These are phyloP conservation scores for Coniochaeta ligniaria DNA, from an alignment of 2,329 filamentous ascomycete species.

Conservation along the genomic window DNA sequence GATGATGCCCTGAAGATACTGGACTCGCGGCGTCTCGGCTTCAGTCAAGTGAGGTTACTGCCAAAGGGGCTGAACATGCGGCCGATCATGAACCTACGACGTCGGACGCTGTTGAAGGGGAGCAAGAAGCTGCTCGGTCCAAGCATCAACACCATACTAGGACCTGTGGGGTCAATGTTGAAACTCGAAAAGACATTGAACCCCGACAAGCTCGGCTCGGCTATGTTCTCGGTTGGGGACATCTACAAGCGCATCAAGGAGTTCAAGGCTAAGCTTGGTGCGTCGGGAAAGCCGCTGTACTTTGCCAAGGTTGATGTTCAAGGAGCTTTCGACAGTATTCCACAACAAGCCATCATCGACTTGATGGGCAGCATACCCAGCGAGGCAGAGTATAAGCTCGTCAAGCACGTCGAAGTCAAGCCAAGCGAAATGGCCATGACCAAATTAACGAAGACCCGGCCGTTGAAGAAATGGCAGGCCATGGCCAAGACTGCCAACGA, in stretches of 20 bases:
- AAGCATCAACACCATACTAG: conserved; percentile 58
- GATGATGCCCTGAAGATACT: conserved; percentile 51
- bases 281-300: conserved; percentile 48
- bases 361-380: conserved; percentile 54
- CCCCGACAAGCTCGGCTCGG: conserved; percentile 62
- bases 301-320: conserved; percentile 92
- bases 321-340: conserved; percentile 92
- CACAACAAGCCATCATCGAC: conserved; percentile 64
- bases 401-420: conserved; percentile 67
- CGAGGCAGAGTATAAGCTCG: conserved; percentile 59
- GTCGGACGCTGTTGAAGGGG: conserved; percentile 44
- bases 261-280: conserved; percentile 52
- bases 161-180: conserved; percentile 68
- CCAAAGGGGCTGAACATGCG: conserved; percentile 73
- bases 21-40: conserved; percentile 59
- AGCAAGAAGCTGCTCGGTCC: conserved; percentile 46
- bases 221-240: conserved; percentile 74
- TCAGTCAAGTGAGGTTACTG: conserved; percentile 71
- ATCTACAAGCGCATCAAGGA: conserved; percentile 65
- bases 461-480: conserved; percentile 43
- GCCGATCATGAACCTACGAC: conserved; percentile 80
- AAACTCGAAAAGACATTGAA: conserved; percentile 63
- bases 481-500: conserved; percentile 38
- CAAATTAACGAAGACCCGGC: conserved; percentile 17
- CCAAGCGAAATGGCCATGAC: conserved; percentile 18